Evolutionary conservation across 257 asterid genomes (phyloP).

Genomic region (Nicotiana benthamiana): DNA sequence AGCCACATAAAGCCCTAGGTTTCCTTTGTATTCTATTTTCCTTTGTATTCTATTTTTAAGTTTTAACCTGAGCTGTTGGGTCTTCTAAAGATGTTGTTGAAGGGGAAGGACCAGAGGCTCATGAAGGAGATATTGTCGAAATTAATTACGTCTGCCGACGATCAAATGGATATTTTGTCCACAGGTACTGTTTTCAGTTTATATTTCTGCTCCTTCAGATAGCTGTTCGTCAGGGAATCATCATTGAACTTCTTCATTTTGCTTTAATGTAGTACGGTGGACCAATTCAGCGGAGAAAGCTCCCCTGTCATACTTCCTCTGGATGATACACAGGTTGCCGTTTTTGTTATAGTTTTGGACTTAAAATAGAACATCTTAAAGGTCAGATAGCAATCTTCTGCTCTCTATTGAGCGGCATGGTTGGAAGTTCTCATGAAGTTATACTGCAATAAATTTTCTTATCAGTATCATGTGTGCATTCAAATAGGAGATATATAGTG

Average conservation of each 20-base stretch:
- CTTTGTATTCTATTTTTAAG: background rate
- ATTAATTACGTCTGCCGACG: slow-evolving; percentile 85
- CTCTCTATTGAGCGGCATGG: background rate
- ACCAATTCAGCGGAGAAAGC: slow-evolving; percentile 84
- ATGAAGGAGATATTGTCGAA: slow-evolving; percentile 67
- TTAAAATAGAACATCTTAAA: background rate
- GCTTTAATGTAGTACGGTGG: slow-evolving; percentile 54
- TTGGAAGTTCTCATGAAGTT: background rate
- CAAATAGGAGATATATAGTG: too few relatives aligned
- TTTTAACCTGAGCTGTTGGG: slow-evolving; percentile 6
- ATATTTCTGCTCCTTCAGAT: background rate
- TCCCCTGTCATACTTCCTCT: slow-evolving; percentile 63
- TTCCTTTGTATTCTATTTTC: too few relatives aligned
- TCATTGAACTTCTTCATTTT: background rate
- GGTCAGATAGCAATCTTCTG: slow-evolving; percentile 1
- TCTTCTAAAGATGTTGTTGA: slow-evolving; percentile 59
- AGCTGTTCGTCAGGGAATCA: background rate
- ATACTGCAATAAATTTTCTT: too few relatives aligned
- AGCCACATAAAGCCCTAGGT: background rate
- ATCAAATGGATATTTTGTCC: slow-evolving; percentile 94
- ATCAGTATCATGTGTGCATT: too few relatives aligned
- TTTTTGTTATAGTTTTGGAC: slow-evolving; percentile 8
- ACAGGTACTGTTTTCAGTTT: slow-evolving; percentile 42
- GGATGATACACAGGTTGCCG: slow-evolving; percentile 59
- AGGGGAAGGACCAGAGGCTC: slow-evolving; percentile 73